Evolutionary conservation across 2,329 filamentous ascomycete genomes (phyloP).

Genomic region (Venturia aucupariae): DNA sequence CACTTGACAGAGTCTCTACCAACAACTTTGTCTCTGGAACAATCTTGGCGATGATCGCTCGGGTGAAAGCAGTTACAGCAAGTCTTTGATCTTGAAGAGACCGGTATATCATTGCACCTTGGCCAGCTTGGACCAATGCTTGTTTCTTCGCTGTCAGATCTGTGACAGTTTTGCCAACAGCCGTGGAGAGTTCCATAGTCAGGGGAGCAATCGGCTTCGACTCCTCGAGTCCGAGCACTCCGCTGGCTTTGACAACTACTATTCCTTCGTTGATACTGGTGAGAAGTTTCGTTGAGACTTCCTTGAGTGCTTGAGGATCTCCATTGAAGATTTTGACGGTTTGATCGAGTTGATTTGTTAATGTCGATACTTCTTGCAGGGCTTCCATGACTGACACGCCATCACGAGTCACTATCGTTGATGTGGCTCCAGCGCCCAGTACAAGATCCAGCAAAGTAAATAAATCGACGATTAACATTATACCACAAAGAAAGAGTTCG

Average conservation of each 20-base stretch:
- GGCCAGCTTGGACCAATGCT: not conserved
- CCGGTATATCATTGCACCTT: not conserved
- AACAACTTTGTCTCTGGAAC: no score
- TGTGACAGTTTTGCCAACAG: not conserved
- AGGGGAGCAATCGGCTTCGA: not conserved
- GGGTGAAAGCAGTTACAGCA: not conserved
- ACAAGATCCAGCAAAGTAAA: not conserved
- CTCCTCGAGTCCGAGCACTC: not conserved
- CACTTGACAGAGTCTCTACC: not conserved
- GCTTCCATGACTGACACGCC: not conserved
- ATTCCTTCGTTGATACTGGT: not conserved
- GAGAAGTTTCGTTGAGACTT: not conserved
- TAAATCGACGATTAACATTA: not conserved
- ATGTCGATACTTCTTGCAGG: not conserved
- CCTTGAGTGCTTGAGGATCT: not conserved
- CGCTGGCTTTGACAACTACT: not conserved
- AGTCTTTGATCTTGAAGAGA: conserved; percentile 1
- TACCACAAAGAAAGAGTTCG: not conserved
- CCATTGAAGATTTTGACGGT: not conserved
- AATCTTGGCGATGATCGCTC: not conserved
- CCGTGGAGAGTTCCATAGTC: not conserved
- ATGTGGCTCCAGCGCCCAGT: not conserved
- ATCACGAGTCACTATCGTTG: not conserved
- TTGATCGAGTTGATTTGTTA: not conserved
- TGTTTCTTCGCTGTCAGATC: not conserved